Evolutionary conservation across 345 rosid genomes (phyloP), one percentile per base, ranked within the genome.

Genomic region (Citropsis articulata): DNA sequence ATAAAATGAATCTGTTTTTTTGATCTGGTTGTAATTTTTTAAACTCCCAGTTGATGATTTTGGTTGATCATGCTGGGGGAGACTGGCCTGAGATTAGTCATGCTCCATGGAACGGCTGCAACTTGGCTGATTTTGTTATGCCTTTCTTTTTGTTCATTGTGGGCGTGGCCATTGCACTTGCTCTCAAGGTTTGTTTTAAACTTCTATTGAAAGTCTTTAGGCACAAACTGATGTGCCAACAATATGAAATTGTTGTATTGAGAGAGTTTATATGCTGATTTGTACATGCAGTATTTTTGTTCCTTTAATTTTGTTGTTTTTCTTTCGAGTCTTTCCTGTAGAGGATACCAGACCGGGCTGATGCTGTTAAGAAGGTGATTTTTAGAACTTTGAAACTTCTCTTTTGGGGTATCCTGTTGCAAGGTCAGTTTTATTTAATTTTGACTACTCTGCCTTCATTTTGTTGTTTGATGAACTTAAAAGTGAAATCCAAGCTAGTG

Each of bases 41-140:
- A 31, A 65, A 18, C 18, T 7, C 79, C 40, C 66, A 95, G 98
- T 80, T 95, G 82, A 95, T 93, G 98, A 85, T 95, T 40, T 83
- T 95, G 74, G 98, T 95, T 22, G 98, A 93, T 85, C 94, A 93
- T 83, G 97, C 94, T 4, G 98, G 97, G 66, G 98, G 94, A 78
- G 95, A 92, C 24, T 93, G 94, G 95, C 98, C 98, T 5, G 65
- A 33, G 84, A 95, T 93, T 31, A 89, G 89, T 33, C 98, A 95
- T 45, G 95, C 98, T 27, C 92, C 97, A 0, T 95, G 98, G 98
- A 81, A 92, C 35, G 97, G 98, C 19, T 92, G 98, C 85, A 88
- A 95, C 81, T 87, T 95, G 36, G 98, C 98, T 25, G 98, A 95
- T 89, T 95, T 92, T 76, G 98, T 93, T 6, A 92, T 93, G 98